phyloP scores from a whole-genome alignment of 768 basidiomycete genomes.

The Kwoniella heveanensis region DNA sequence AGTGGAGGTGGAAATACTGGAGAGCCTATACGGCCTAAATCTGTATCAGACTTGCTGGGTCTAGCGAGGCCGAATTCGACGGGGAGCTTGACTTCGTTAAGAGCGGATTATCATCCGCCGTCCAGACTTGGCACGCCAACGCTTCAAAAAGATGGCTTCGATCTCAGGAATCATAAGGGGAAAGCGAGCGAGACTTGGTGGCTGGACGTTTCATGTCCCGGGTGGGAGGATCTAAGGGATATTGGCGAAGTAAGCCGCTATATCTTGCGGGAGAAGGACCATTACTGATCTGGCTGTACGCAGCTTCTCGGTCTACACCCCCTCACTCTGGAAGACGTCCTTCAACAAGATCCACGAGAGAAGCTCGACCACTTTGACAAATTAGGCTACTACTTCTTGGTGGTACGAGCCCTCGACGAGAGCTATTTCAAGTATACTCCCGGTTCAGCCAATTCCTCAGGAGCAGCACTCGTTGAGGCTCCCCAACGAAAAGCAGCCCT shows the following conservation, averaged over 20 bases:
- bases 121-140: slow-evolving; percentile 14
- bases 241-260: slow-evolving; percentile 70
- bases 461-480: slow-evolving; percentile 5
- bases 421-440: slow-evolving; percentile 59
- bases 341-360: slow-evolving; percentile 87
- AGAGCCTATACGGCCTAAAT: slow-evolving; percentile 42
- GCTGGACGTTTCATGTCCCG: slow-evolving; percentile 83
- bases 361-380: slow-evolving; percentile 84
- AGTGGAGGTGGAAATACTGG: not conserved
- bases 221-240: slow-evolving; percentile 81
- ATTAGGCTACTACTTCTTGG: slow-evolving; percentile 89
- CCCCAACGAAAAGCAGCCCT: not conserved
- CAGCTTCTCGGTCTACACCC: slow-evolving; percentile 87
- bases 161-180: slow-evolving; percentile 8
- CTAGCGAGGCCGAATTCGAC: slow-evolving; percentile 31
- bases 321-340: slow-evolving; percentile 86
- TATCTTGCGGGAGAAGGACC: not conserved
- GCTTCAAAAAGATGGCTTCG: not conserved
- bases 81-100: slow-evolving; percentile 19
- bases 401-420: slow-evolving; percentile 77
- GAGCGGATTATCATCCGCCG: slow-evolving; percentile 12
- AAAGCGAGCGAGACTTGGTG: slow-evolving; percentile 67
- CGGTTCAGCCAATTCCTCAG: slow-evolving; percentile 27
- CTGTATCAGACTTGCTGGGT: slow-evolving; percentile 51
- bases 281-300: not conserved